Evolutionary conservation across 805 yeast species (phyloP).

Genomic region (Cyberlindnera meyerae): DNA sequence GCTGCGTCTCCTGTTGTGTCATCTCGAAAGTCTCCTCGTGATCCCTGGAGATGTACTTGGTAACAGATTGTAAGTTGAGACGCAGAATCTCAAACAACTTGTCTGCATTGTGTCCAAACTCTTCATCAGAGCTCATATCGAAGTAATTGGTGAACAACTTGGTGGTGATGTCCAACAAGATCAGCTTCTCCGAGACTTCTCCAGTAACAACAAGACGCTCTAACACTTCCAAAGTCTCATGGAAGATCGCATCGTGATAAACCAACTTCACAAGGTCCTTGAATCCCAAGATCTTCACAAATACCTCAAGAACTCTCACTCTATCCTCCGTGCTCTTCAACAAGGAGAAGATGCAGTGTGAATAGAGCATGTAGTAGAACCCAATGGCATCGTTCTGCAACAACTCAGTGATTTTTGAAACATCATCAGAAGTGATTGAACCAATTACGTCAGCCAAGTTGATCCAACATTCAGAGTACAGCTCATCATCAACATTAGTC

Average conservation of each 20-base stretch:
- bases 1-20: slow-evolving; percentile 29
- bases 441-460: slow-evolving; percentile 75
- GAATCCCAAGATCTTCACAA: slow-evolving; percentile 53
- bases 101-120: slow-evolving; percentile 56
- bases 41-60: slow-evolving; percentile 50
- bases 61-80: slow-evolving; percentile 58
- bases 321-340: slow-evolving; percentile 36
- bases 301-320: slow-evolving; percentile 40
- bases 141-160: slow-evolving; percentile 47
- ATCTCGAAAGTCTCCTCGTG: slow-evolving; percentile 32
- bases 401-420: slow-evolving; percentile 38
- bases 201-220: slow-evolving; percentile 66
- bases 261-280: slow-evolving; percentile 53
- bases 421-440: slow-evolving; percentile 49
- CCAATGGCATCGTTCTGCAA: slow-evolving; percentile 54
- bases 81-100: slow-evolving; percentile 79
- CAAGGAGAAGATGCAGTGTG: slow-evolving; percentile 77
- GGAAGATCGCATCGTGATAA: slow-evolving; percentile 62
- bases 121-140: slow-evolving; percentile 32
- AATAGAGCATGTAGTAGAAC: slow-evolving; percentile 74
- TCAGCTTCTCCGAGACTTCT: slow-evolving; percentile 38
- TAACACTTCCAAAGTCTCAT: slow-evolving; percentile 70
- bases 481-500: slow-evolving; percentile 29
- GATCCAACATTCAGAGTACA: slow-evolving; percentile 63
- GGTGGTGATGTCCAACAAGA: slow-evolving; percentile 52